Evolutionary conservation across 2,329 filamentous ascomycete genomes (phyloP).

Genomic region (Volutella citrinella): DNA sequence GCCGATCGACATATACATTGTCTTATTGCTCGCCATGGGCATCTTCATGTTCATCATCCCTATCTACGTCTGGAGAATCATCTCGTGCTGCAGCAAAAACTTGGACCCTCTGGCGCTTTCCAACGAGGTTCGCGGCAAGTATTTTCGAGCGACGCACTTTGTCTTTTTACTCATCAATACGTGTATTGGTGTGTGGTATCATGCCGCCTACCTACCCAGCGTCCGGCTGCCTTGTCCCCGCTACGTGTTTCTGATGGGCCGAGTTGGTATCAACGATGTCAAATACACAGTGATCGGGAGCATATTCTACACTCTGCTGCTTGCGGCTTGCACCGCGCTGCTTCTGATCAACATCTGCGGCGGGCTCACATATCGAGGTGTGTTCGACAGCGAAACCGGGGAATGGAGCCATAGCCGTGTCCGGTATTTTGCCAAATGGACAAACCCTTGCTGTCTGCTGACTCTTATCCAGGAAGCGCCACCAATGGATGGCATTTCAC

Average conservation of each 20-base stretch:
- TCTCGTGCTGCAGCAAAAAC: slow-evolving; percentile 28
- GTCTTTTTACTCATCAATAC: slow-evolving; percentile 24
- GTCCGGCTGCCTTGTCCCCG: slow-evolving; percentile 24
- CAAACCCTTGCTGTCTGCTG: too few relatives aligned
- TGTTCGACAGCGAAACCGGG: too few relatives aligned
- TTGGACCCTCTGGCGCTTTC: slow-evolving; percentile 29
- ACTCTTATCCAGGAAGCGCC: slow-evolving; percentile 16
- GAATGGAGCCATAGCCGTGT: too few relatives aligned
- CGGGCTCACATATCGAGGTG: too few relatives aligned
- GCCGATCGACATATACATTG: slow-evolving; percentile 30
- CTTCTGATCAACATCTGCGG: too few relatives aligned
- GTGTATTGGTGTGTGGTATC: slow-evolving; percentile 32
- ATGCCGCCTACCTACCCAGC: slow-evolving; percentile 22
- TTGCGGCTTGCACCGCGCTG: too few relatives aligned
- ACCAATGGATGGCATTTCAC: slow-evolving; percentile 19
- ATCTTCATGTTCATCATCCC: slow-evolving; percentile 31
- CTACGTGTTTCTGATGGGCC: slow-evolving; percentile 32
- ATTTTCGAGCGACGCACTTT: slow-evolving; percentile 25
- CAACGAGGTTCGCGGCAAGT: slow-evolving; percentile 21
- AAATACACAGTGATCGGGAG: slow-evolving; percentile 26
- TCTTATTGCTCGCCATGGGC: slow-evolving; percentile 29
- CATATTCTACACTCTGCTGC: too few relatives aligned
- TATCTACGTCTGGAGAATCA: slow-evolving; percentile 29
- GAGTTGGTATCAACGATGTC: slow-evolving; percentile 23
- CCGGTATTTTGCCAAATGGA: too few relatives aligned